Percentiles rank a stretch among this genome's conserved stretches.
These are phyloP conservation scores for Tolypocladium sp. DNA, from an alignment of 2,329 filamentous ascomycete genomes.

Conservation along the genomic window DNA sequence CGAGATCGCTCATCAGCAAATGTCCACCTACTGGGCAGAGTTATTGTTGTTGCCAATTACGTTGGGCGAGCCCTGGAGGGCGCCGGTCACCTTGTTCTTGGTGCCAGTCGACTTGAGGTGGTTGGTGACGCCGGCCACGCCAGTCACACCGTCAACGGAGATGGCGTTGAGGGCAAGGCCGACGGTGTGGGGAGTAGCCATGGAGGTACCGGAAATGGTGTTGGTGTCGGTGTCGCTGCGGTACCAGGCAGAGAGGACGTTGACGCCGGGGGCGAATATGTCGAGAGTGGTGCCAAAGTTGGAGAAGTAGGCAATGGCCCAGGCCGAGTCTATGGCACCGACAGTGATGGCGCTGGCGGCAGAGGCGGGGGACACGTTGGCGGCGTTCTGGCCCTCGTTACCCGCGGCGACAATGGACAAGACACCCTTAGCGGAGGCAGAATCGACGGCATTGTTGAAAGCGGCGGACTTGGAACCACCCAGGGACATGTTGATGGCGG, in stretches of 20 bases:
- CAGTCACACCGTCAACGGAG: conserved; percentile 28
- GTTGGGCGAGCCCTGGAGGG: conserved; percentile 33
- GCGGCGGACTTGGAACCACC: conserved; percentile 34
- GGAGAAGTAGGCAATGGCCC: conserved; percentile 34
- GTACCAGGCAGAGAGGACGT: conserved; percentile 39
- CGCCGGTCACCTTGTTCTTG: conserved; percentile 29
- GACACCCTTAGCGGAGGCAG: conserved; percentile 35
- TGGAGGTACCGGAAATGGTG: conserved; percentile 51
- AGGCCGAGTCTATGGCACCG: conserved; percentile 25
- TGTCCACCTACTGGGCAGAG: conserved; percentile 12
- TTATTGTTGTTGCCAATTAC: conserved; percentile 40
- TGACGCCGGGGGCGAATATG: conserved; percentile 40
- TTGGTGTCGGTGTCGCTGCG: conserved; percentile 31
- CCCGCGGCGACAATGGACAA: conserved; percentile 46
- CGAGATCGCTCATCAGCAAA: neutral
- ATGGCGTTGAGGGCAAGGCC: conserved; percentile 43
- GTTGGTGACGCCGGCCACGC: conserved; percentile 25
- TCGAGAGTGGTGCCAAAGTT: conserved; percentile 41
- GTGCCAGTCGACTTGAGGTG: conserved; percentile 32
- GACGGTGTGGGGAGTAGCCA: conserved; percentile 53
- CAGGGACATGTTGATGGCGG: conserved; percentile 48
- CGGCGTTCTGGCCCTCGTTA: conserved; percentile 28
- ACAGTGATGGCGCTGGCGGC: conserved; percentile 22
- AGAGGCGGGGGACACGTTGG: conserved; percentile 20
- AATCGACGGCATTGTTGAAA: conserved; percentile 39